phyloP scores from a whole-genome alignment of 1,139 yeast genomes.

The Scheffersomyces illinoinensis region DNA sequence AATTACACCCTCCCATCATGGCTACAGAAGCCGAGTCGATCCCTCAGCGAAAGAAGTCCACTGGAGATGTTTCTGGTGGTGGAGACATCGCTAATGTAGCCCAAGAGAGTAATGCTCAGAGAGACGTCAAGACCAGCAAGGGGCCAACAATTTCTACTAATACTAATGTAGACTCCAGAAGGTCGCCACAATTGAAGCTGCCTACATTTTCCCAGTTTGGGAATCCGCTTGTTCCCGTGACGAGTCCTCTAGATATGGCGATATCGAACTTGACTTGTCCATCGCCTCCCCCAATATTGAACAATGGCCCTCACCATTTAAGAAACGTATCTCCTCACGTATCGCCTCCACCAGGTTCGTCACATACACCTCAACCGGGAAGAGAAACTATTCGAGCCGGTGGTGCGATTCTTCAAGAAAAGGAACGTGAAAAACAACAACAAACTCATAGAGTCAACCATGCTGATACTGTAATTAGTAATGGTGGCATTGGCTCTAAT shows the following conservation, averaged over 20 bases:
- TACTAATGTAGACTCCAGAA: background rate
- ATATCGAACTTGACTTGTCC: conserved; percentile 62
- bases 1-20: background rate
- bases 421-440: conserved; percentile 13
- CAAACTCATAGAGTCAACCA: background rate
- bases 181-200: background rate
- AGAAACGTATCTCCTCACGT: background rate
- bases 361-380: background rate
- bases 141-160: background rate
- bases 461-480: background rate
- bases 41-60: background rate
- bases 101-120: background rate
- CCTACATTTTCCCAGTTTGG: background rate
- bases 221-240: background rate
- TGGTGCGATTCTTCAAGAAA: conserved; percentile 45
- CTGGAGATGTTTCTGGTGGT: background rate
- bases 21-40: background rate
- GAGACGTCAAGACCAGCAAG: background rate
- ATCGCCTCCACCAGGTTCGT: background rate
- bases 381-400: conserved; percentile 53
- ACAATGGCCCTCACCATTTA: conserved; percentile 24
- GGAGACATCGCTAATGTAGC: background rate
- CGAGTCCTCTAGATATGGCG: conserved; percentile 32
- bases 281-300: conserved; percentile 68
- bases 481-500: background rate